Evolutionary conservation across 352 stramenopile genomes (phyloP).

Genomic region (Globisporangium uncinulatum): DNA sequence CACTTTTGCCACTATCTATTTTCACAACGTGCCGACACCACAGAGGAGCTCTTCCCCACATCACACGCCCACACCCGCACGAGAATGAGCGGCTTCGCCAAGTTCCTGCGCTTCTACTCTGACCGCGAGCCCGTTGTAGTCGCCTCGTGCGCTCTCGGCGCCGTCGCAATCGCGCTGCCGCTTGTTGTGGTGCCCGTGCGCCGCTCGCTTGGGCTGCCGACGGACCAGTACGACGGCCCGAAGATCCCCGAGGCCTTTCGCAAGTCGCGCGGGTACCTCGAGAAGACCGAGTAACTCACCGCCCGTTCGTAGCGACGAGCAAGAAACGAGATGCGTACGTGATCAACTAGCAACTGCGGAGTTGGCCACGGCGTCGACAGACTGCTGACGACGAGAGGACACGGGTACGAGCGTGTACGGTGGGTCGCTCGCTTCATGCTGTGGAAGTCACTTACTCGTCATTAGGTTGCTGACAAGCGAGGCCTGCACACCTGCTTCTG

Average conservation of each 20-base stretch:
- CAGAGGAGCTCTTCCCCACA: not conserved
- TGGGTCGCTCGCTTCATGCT: too few species aligned
- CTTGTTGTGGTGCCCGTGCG: conserved; percentile 79
- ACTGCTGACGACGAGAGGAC: too few species aligned
- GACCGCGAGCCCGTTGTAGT: conserved; percentile 86
- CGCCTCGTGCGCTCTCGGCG: conserved; percentile 70
- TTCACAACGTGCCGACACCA: not conserved
- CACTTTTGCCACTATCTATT: too few species aligned
- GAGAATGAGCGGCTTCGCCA: conserved; percentile 29
- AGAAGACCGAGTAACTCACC: conserved; percentile 4
- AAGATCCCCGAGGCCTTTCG: conserved; percentile 68
- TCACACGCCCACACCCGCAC: not conserved
- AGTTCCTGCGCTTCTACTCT: conserved; percentile 81
- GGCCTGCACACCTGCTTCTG: too few species aligned
- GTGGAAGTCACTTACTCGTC: too few species aligned
- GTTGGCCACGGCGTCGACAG: too few species aligned
- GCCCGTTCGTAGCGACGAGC: not conserved
- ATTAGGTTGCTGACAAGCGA: too few species aligned
- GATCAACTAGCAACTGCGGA: too few species aligned
- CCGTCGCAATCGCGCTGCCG: conserved; percentile 59
- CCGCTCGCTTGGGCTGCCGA: conserved; percentile 79
- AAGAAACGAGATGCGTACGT: too few species aligned
- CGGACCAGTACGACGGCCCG: conserved; percentile 87
- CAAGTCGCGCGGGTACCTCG: conserved; percentile 72
- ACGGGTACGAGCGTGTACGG: too few species aligned